Evolutionary conservation across 2,329 filamentous ascomycete genomes (phyloP).

Genomic region (Capronia americana): DNA sequence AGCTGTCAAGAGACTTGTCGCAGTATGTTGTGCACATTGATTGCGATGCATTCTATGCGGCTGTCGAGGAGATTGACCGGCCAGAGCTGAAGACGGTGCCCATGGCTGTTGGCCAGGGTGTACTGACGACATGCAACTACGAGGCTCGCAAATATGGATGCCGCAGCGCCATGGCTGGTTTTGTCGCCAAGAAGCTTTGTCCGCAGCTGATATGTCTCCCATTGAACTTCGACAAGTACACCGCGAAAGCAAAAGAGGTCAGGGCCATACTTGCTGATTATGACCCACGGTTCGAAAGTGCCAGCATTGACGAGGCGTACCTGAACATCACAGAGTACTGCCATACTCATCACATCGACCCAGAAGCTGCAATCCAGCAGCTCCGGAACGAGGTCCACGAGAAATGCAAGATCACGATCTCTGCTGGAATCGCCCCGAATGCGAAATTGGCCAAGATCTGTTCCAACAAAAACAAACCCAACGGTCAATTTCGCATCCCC

Average conservation of each 20-base stretch:
- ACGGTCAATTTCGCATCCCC: slow-evolving; percentile 82
- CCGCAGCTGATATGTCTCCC: slow-evolving; percentile 82
- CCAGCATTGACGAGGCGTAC: slow-evolving; percentile 95
- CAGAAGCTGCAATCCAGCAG: slow-evolving; percentile 76
- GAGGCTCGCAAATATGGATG: slow-evolving; percentile 87
- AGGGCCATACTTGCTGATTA: slow-evolving; percentile 83
- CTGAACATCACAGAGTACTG: slow-evolving; percentile 93
- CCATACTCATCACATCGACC: slow-evolving; percentile 66
- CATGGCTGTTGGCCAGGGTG: slow-evolving; percentile 84
- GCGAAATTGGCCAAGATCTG: slow-evolving; percentile 93
- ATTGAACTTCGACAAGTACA: slow-evolving; percentile 89
- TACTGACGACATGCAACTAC: slow-evolving; percentile 81
- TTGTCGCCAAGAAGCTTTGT: slow-evolving; percentile 93
- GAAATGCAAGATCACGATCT: slow-evolving; percentile 83
- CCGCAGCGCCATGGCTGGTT: slow-evolving; percentile 92
- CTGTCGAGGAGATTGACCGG: slow-evolving; percentile 82
- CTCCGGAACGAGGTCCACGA: slow-evolving; percentile 78
- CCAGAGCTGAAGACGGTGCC: slow-evolving; percentile 86
- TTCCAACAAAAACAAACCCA: slow-evolving; percentile 94
- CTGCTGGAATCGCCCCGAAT: slow-evolving; percentile 92
- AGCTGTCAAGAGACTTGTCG: slow-evolving; percentile 77
- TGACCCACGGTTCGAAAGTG: slow-evolving; percentile 87
- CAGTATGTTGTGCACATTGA: slow-evolving; percentile 91
- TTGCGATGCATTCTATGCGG: slow-evolving; percentile 97
- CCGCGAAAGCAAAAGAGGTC: slow-evolving; percentile 85